Base-by-base conservation (phyloP, 768 basidiomycete species). In the Solioccasus polychromus region DNA sequence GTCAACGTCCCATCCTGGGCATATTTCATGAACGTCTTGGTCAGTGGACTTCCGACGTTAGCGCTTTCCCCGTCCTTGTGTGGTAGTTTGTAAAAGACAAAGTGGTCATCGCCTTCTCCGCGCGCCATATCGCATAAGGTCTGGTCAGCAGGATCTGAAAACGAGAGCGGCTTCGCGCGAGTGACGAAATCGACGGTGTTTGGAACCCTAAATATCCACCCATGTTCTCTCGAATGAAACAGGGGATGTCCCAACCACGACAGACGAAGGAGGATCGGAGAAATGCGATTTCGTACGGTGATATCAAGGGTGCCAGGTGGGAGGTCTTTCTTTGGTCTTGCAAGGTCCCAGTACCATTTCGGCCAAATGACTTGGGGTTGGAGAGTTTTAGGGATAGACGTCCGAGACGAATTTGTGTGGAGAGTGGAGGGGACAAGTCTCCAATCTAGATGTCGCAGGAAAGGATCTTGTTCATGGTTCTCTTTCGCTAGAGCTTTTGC, bases 271-370 rank as follows among this genome's bases (percentile, higher is more conserved):
- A 98, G 80, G 10, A 96, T 71, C 1, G 94, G 92, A 0, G 93
- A 80, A 34, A 91, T 74, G 22, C 87, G 82, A 53, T 81, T 92
- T 44, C 90, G 82, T 22, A 86, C 80, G 6, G 92, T 92, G 51
- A 98, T 70, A 59, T 97, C 92, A 23, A 96, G 75, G 2, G 82
- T 78, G 18, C 85, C 92, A 1, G 82, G 82, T 5, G 77, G 71
- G 45, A 72, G 58, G 46, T 72, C 82, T 61, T 83, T 84, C 68
- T 78, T 85, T 3, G 85, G 89, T 55, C 74, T 82, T 3, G 85
- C 72, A 3, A 91, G 78, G 20, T 97, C 93, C 88, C 86, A 92
- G 60, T 90, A 99, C 96, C 96, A 98, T 62, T 90, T 88, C 1
- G 94, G 95, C 92, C 94, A 97, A n/a, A 72, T 44, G 1, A 83